phyloP scores from a whole-genome alignment of 176 grass and related monocot species.

The Eragrostis curvula region DNA sequence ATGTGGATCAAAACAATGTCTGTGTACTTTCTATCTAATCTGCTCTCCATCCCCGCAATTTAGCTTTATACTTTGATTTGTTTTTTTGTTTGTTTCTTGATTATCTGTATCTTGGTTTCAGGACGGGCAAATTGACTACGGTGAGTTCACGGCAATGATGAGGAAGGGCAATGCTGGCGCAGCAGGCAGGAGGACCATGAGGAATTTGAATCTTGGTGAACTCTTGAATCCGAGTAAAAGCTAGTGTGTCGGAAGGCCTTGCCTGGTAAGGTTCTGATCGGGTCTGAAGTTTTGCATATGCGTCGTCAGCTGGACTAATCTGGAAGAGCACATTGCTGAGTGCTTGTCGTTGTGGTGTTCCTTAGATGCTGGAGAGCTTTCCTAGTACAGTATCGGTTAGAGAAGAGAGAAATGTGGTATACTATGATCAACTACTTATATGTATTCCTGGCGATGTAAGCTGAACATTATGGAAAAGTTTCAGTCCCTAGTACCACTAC shows the following conservation, averaged over 20 bases:
- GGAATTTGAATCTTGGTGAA: slow-evolving; percentile 76
- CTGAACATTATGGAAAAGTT: slow-evolving; percentile 33
- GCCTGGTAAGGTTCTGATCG: slow-evolving; percentile 10
- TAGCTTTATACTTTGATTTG: slow-evolving; percentile 1
- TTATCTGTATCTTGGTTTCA: slow-evolving; percentile 46
- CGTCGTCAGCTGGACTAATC: slow-evolving; percentile 16
- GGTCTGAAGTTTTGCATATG: slow-evolving; percentile 28
- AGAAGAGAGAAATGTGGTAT: slow-evolving; percentile 13
- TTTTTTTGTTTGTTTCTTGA: background rate
- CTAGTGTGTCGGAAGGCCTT: slow-evolving; percentile 23
- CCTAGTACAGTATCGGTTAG: background rate
- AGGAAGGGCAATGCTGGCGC: slow-evolving; percentile 80
- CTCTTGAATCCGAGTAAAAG: slow-evolving; percentile 60
- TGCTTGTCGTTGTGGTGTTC: background rate
- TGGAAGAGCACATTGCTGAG: background rate
- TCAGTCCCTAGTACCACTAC: background rate
- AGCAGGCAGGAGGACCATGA: slow-evolving; percentile 75
- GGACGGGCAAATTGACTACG: slow-evolving; percentile 99
- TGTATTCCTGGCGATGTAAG: slow-evolving; percentile 34
- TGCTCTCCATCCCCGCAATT: background rate
- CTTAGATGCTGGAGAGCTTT: slow-evolving; percentile 37
- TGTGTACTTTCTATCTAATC: slow-evolving; percentile 11
- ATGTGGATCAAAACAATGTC: slow-evolving; percentile 90
- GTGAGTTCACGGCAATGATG: slow-evolving; percentile 91
- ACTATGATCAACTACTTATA: slow-evolving; percentile 35